Conservation (phyloP, 352 stramenopile genomes). For the Blastocystis sp. region DNA sequence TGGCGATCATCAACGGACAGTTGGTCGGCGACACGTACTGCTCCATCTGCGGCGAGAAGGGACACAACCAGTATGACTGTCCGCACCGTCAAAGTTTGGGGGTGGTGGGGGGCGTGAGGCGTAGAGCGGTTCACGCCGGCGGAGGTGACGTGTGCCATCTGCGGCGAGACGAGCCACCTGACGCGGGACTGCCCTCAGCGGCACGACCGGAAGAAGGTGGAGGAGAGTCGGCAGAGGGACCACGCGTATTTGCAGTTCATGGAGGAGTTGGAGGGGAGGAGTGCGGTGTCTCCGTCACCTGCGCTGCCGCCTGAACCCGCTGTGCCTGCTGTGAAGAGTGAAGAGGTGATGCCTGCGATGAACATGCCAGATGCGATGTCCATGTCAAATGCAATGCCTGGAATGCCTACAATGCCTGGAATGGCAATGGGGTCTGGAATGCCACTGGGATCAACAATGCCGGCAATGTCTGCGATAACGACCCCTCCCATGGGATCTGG, state of each 20-base stretch:
- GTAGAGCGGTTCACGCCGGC: conserved; percentile 77
- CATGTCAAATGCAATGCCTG: too few species aligned
- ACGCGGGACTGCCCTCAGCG: conserved; percentile 83
- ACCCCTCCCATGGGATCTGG: background rate
- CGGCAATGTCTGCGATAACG: background rate
- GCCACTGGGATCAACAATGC: background rate
- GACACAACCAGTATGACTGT: conserved; percentile 83
- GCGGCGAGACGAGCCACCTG: conserved; percentile 82
- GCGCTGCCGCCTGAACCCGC: background rate
- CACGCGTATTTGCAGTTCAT: conserved; percentile 56
- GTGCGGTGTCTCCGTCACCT: background rate
- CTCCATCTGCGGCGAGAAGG: conserved; percentile 83
- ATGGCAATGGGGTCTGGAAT: background rate
- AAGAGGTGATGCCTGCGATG: too few species aligned
- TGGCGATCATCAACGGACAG: conserved; percentile 94
- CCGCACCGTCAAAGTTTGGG: conserved; percentile 82
- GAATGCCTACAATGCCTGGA: background rate
- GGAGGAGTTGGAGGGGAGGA: conserved; percentile 47
- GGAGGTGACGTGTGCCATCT: conserved; percentile 82
- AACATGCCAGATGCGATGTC: too few species aligned
- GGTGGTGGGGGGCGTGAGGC: conserved; percentile 20
- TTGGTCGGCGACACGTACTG: conserved; percentile 82
- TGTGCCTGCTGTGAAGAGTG: background rate
- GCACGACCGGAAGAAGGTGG: conserved; percentile 71
- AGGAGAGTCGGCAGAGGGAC: conserved; percentile 60